phyloP scores from a whole-genome alignment of 768 basidiomycete genomes.

The Lactarius sanguifluus region DNA sequence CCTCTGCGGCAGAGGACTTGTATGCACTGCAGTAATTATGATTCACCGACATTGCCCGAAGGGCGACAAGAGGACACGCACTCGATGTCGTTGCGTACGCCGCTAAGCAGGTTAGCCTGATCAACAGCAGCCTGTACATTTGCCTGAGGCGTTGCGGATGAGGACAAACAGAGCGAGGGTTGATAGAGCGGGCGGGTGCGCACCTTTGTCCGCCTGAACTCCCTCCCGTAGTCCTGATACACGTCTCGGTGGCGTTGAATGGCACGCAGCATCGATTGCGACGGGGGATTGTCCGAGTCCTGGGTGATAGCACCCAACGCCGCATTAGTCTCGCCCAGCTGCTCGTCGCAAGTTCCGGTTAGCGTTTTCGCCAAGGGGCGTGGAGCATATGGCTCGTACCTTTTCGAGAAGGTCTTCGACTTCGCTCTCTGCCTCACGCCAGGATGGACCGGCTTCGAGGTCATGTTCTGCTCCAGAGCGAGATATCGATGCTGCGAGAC shows the following conservation, averaged over 20 bases:
- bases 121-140: slow-evolving; percentile 84
- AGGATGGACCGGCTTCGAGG: slow-evolving; percentile 61
- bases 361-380: slow-evolving; percentile 12
- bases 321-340: slow-evolving; percentile 89
- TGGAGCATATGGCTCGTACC: slow-evolving; percentile 44
- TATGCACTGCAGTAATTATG: slow-evolving; percentile 60
- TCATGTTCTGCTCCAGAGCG: slow-evolving; percentile 50
- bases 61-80: slow-evolving; percentile 41
- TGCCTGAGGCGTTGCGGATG: slow-evolving; percentile 42
- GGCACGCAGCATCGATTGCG: slow-evolving; percentile 82
- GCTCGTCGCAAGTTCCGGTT: slow-evolving; percentile 30
- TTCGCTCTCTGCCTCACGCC: slow-evolving; percentile 83
- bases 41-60: not conserved
- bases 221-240: slow-evolving; percentile 81
- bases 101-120: slow-evolving; percentile 82
- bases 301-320: slow-evolving; percentile 67
- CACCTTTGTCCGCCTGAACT: slow-evolving; percentile 86
- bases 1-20: slow-evolving; percentile 85
- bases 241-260: slow-evolving; percentile 91
- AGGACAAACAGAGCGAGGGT: not conserved
- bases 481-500: slow-evolving; percentile 70
- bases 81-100: slow-evolving; percentile 97
- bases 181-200: slow-evolving; percentile 11
- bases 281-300: slow-evolving; percentile 65
- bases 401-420: slow-evolving; percentile 84